A percentile compares a stretch with the other conserved stretches of the same genome.
Conservation (phyloP, 2,329 filamentous ascomycete genomes). For the Penicillium sp. region DNA sequence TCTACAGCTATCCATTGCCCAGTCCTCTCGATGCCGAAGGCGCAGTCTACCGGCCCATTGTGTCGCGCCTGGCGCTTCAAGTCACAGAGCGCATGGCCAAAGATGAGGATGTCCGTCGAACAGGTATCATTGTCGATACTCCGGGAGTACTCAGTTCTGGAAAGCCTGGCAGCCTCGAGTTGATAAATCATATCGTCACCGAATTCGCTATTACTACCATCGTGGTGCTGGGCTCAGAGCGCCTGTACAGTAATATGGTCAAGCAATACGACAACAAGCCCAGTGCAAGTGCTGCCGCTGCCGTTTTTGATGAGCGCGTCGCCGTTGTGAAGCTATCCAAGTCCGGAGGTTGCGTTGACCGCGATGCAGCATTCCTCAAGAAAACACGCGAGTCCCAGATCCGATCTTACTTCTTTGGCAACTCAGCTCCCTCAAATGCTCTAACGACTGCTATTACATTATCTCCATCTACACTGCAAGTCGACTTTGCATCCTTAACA, state of each 20-base stretch:
- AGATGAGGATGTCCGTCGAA: constrained; percentile 67
- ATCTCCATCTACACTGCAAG: constrained; percentile 82
- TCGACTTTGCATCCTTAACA: constrained; percentile 72
- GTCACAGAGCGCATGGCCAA: constrained; percentile 76
- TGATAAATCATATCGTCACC: constrained; percentile 76
- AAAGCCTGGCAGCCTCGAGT: constrained; percentile 66
- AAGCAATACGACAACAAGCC: constrained; percentile 62
- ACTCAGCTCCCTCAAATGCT: constrained; percentile 46
- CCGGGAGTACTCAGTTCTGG: constrained; percentile 68
- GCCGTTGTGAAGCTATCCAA: constrained; percentile 77
- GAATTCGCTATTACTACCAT: constrained; percentile 75
- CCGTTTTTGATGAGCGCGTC: constrained; percentile 63
- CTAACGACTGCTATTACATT: constrained; percentile 62
- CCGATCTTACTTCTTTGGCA: constrained; percentile 93
- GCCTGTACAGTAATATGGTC: constrained; percentile 71
- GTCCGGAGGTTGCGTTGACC: constrained; percentile 79
- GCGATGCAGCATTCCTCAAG: constrained; percentile 73
- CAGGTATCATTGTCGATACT: constrained; percentile 85
- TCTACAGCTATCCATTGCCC: constrained; percentile 80
- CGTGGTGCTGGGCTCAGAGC: constrained; percentile 76
- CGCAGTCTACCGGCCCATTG: constrained; percentile 69
- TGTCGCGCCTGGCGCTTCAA: constrained; percentile 74
- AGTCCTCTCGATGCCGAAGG: constrained; percentile 69
- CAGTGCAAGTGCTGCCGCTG: constrained; percentile 46
- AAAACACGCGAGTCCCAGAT: constrained; percentile 73